Conservation (phyloP, 2,329 filamentous ascomycete genomes). For the Elsinoe arachidis region DNA sequence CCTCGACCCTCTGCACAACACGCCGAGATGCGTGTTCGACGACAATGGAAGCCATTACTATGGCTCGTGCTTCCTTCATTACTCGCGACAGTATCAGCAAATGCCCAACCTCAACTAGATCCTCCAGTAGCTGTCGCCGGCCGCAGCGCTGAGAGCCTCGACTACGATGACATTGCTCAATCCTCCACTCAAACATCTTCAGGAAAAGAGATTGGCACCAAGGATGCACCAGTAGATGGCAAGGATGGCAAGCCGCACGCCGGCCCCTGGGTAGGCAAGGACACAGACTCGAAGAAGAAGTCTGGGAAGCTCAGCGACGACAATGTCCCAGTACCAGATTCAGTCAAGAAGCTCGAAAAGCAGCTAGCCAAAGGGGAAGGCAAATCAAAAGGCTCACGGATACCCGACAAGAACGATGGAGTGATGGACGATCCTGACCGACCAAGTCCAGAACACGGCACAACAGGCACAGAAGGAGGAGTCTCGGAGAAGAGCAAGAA, state of each 20-base stretch:
- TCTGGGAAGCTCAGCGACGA: constrained; percentile 16
- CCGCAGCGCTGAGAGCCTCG: constrained; percentile 22
- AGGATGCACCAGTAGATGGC: constrained; percentile 83
- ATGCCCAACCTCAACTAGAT: neutral
- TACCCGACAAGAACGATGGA: constrained; percentile 57
- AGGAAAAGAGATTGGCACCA: constrained; percentile 44
- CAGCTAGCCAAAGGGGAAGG: constrained; percentile 38
- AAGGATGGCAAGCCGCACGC: constrained; percentile 88
- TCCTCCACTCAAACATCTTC: constrained; percentile 1
- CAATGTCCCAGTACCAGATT: constrained; percentile 27
- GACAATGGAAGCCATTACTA: constrained; percentile 8
- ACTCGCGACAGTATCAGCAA: neutral
- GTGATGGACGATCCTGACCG: constrained; percentile 89
- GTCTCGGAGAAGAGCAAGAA: constrained; percentile 81
- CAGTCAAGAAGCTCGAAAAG: constrained; percentile 31
- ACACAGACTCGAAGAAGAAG: constrained; percentile 25
- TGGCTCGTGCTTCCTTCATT: constrained; percentile 6
- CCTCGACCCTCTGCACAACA: neutral
- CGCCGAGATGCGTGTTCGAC: constrained; percentile 8
- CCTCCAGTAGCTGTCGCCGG: constrained; percentile 15
- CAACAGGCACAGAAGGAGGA: constrained; percentile 79
- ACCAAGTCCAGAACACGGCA: constrained; percentile 69
- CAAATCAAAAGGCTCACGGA: constrained; percentile 26
- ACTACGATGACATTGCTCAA: constrained; percentile 19
- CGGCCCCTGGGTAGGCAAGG: constrained; percentile 64